Conservation (phyloP, 176 grass and related monocot species). For the Alloteropsis semialata region DNA sequence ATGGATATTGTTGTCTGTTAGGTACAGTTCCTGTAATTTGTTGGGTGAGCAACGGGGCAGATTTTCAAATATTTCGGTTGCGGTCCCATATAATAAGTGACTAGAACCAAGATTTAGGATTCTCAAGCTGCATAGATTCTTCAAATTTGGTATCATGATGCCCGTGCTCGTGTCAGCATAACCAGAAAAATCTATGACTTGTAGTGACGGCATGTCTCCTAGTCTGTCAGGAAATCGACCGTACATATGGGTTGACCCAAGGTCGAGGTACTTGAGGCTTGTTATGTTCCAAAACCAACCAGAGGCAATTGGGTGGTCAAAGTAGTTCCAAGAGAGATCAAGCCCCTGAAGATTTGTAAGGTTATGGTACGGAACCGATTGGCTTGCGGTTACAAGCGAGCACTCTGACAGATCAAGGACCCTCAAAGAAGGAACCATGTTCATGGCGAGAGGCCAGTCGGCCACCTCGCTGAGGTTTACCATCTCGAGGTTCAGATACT, state of each 20-base stretch:
- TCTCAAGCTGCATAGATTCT: background rate
- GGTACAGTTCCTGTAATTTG: no score
- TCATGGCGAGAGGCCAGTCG: background rate
- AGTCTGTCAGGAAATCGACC: background rate
- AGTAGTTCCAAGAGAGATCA: background rate
- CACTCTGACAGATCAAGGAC: background rate
- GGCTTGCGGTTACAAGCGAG: background rate
- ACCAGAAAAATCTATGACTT: background rate
- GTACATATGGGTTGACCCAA: fast-evolving
- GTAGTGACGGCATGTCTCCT: background rate
- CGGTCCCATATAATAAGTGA: no score
- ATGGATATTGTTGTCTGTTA: no score
- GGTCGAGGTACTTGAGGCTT: background rate
- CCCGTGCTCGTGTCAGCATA: background rate
- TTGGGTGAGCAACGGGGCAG: no score
- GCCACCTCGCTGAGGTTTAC: background rate
- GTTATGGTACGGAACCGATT: background rate
- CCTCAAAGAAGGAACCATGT: background rate
- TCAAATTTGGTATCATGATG: background rate
- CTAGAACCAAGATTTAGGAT: background rate
- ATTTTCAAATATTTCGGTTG: no score
- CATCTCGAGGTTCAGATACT: background rate
- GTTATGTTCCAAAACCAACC: constrained; percentile 38
- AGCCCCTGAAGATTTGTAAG: background rate
- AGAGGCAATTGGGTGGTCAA: background rate